Conservation (phyloP, 441 rosid species). For the Melianthus villosus region DNA sequence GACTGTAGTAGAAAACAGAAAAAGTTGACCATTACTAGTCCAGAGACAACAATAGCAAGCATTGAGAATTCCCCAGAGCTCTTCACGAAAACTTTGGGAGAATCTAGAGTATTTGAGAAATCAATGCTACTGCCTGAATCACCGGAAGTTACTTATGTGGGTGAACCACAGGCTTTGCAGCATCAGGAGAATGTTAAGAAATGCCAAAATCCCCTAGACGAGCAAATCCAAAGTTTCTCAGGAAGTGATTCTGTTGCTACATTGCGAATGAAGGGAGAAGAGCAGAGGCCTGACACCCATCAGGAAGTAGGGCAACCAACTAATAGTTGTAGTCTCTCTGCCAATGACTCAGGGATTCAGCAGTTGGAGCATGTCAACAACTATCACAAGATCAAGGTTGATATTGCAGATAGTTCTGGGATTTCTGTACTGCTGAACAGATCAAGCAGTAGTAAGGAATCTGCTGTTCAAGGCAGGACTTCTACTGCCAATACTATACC, state of each 20-base stretch:
- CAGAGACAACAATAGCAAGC: slow-evolving; percentile 17
- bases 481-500: slow-evolving; percentile 32
- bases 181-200: slow-evolving; percentile 22
- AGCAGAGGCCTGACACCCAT: slow-evolving; percentile 19
- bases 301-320: slow-evolving; percentile 25
- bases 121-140: slow-evolving; percentile 17
- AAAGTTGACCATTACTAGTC: slow-evolving; percentile 12
- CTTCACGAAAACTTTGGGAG: slow-evolving; percentile 18
- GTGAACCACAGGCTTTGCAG: slow-evolving; percentile 19
- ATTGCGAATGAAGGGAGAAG: slow-evolving; percentile 21
- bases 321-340: slow-evolving; percentile 16
- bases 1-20: slow-evolving; percentile 43
- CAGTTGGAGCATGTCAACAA: slow-evolving; percentile 18
- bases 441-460: slow-evolving; percentile 70
- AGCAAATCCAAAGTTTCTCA: slow-evolving; percentile 18
- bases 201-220: slow-evolving; percentile 12
- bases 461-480: slow-evolving; percentile 49
- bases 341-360: slow-evolving; percentile 19
- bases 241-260: slow-evolving; percentile 20
- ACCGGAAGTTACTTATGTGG: slow-evolving; percentile 16
- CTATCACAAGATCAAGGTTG: slow-evolving; percentile 21
- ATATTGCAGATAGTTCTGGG: slow-evolving; percentile 38
- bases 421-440: slow-evolving; percentile 58
- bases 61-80: slow-evolving; percentile 15
- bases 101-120: slow-evolving; percentile 18